Evolutionary conservation across 805 yeast genomes (phyloP), one percentile per base, ranked within the genome.

Genomic region (Tetrapisispora pingtungensis): DNA sequence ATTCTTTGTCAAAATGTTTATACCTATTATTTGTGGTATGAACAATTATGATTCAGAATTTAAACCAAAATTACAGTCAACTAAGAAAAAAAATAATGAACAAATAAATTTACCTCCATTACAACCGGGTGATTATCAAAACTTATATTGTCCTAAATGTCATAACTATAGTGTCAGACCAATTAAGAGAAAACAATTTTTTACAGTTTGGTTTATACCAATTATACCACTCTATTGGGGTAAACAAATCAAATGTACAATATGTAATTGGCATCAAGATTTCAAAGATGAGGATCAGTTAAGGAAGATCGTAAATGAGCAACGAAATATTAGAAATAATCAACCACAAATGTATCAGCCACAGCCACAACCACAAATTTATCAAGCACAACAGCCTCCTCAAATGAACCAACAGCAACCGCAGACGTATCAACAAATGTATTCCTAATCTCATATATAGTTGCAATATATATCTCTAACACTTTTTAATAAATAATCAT

Each of bases 121-220:
- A 26, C 40, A 36, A 15, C 37, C 41, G 14, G 10, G 22, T 13
- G 53, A 51, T 28, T 52, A 56, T 40, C 45, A 49, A 20, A 46
- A 55, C 6, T 41, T 65, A 15, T 71, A 69, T 47, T 78, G 84
- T 53, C 77, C 79, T 17, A 70, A 74, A 47, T 78, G 84, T 50
- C 80, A 77, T 52, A 78, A 78, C 55, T 66, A 67, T 45, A 65
- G 75, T 24, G 83, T 76, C 3, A 58, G 63, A 42, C 77, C 81
- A 0, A 64, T 75, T 10, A 71, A 76, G 48, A 65, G 77, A 38
- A 71, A 70, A 49, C 75, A 77, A 52, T 73, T 76, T 55, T 67
- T 78, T 32, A 67, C 79, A 0, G 42, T 77, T 10, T 77, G 75
- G 66, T 76, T 74, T 51, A 62, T 77, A 26, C 82, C 82, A 1